Evolutionary conservation across 169 alveolate genomes (phyloP).

Genomic region (Plasmodium gallinaceum): DNA sequence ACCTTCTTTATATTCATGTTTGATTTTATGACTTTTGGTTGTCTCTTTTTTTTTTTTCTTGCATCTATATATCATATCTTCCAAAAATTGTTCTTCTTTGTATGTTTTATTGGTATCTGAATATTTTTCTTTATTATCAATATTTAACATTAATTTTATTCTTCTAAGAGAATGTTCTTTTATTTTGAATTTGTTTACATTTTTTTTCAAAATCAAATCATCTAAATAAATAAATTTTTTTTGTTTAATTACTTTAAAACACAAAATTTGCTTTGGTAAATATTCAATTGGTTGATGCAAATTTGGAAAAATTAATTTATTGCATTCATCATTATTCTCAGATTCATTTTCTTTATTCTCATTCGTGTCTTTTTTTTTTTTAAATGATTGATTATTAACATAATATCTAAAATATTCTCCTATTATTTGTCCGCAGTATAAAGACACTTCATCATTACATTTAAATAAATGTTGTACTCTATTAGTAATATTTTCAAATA

Average conservation of each 20-base stretch:
- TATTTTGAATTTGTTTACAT: not conserved
- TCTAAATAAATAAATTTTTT: slow-evolving; percentile 8
- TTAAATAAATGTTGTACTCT: slow-evolving; percentile 32
- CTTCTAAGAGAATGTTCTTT: not conserved
- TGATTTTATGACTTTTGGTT: too few relatives aligned
- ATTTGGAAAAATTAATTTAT: slow-evolving; percentile 4
- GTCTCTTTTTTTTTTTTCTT: too few relatives aligned
- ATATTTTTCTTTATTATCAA: not conserved
- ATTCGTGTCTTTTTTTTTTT: not conserved
- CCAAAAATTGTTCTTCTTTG: not conserved
- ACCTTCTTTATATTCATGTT: too few relatives aligned
- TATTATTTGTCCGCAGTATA: slow-evolving; percentile 48
- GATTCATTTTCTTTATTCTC: not conserved
- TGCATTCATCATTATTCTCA: not conserved
- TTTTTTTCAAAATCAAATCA: slow-evolving; percentile 3
- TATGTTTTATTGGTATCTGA: not conserved
- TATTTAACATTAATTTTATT: not conserved
- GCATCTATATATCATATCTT: too few relatives aligned
- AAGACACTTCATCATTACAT: slow-evolving; percentile 29
- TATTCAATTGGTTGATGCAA: slow-evolving; percentile 19
- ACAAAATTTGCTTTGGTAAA: slow-evolving; percentile 25
- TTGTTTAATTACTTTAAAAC: slow-evolving; percentile 31
- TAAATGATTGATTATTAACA: slow-evolving; percentile 12
- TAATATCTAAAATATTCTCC: slow-evolving; percentile 49
- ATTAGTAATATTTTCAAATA: slow-evolving; percentile 31